phyloP scores from a whole-genome alignment of 2,329 filamentous ascomycete species.

The Aspergillus aculeatus region DNA sequence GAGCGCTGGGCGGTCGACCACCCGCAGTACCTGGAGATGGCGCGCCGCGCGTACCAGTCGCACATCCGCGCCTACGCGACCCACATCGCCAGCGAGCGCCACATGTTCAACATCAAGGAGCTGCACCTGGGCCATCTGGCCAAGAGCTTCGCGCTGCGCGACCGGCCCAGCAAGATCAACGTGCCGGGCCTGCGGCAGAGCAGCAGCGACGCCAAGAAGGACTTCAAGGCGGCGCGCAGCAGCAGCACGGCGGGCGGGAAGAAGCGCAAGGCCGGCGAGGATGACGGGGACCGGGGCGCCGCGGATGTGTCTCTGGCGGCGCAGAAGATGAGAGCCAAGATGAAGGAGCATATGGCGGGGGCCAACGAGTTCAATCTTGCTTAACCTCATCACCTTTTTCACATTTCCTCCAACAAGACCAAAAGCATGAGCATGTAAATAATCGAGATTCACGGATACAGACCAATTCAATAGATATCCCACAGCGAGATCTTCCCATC shows the following conservation, averaged over 20 bases:
- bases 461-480: slow-evolving; percentile 76
- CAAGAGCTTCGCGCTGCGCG: slow-evolving; percentile 87
- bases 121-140: slow-evolving; percentile 90
- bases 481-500: slow-evolving; percentile 94
- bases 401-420: not conserved
- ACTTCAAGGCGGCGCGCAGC: slow-evolving; percentile 43
- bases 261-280: slow-evolving; percentile 34
- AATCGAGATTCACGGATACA: slow-evolving; percentile 18
- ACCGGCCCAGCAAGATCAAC: slow-evolving; percentile 78
- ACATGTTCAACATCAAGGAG: slow-evolving; percentile 86
- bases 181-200: slow-evolving; percentile 51
- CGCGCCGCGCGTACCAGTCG: slow-evolving; percentile 81
- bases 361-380: slow-evolving; percentile 61
- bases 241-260: slow-evolving; percentile 36
- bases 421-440: slow-evolving; percentile 22
- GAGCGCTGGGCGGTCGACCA: slow-evolving; percentile 66
- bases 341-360: slow-evolving; percentile 52
- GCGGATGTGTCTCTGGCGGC: slow-evolving; percentile 48
- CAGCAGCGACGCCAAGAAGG: slow-evolving; percentile 47
- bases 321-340: slow-evolving; percentile 54
- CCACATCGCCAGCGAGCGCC: slow-evolving; percentile 79
- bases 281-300: slow-evolving; percentile 26
- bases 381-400: slow-evolving; percentile 24
- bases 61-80: slow-evolving; percentile 95
- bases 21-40: slow-evolving; percentile 71